Conservation (phyloP, 176 grass and related monocot genomes). For the Aegilops speltoides region DNA sequence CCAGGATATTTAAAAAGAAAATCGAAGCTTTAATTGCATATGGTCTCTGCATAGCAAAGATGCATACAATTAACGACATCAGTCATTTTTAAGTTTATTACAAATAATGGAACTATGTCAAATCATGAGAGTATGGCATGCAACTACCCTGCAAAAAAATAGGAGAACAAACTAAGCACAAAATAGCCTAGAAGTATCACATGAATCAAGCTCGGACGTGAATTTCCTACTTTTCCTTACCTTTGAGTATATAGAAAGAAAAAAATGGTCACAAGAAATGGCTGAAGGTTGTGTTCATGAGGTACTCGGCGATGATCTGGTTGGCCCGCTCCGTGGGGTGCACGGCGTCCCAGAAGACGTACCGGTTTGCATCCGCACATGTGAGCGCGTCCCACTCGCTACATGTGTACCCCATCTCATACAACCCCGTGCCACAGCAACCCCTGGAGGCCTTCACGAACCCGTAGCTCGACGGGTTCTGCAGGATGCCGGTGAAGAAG, state of each 20-base stretch:
- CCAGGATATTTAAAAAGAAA: not conserved
- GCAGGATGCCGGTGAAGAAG: slow-evolving; percentile 29
- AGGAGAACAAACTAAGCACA: not conserved
- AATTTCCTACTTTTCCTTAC: not conserved
- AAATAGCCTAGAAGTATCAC: not conserved
- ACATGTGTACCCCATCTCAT: slow-evolving; percentile 51
- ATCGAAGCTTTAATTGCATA: not conserved
- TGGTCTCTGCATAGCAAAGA: not conserved
- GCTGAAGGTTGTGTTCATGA: slow-evolving; percentile 61
- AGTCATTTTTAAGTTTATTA: not conserved
- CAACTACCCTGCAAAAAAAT: not conserved
- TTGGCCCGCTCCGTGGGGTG: slow-evolving; percentile 51
- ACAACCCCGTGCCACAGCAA: slow-evolving; percentile 50
- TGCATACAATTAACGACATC: not conserved
- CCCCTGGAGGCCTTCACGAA: slow-evolving; percentile 36
- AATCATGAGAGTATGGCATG: not conserved
- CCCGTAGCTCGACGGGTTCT: slow-evolving; percentile 37
- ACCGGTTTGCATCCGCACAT: slow-evolving; percentile 45
- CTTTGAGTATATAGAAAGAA: not conserved
- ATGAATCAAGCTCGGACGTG: not conserved
- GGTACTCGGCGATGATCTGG: slow-evolving; percentile 41
- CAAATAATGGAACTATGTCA: not conserved
- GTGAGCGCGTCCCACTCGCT: slow-evolving; percentile 36
- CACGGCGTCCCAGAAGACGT: slow-evolving; percentile 68
- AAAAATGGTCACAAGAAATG: slow-evolving; percentile 16